Percentiles rank a stretch among this genome's conserved stretches.
Conservation (phyloP, 306 rosid species). For the Sechiopsis laciniata region DNA sequence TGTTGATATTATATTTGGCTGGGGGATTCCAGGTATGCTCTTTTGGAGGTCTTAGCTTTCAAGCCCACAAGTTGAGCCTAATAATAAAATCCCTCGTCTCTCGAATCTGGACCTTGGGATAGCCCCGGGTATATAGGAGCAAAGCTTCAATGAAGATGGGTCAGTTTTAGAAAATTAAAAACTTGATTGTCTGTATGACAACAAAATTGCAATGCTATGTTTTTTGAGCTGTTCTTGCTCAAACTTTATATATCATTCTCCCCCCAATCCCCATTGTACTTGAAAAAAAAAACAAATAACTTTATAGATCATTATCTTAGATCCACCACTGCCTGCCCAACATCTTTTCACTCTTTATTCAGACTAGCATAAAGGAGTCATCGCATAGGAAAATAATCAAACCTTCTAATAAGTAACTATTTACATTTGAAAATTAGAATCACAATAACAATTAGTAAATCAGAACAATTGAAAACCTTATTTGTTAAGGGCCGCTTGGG, state of each 20-base stretch:
- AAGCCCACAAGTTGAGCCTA: no score
- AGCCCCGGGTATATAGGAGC: no score
- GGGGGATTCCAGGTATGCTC: no score
- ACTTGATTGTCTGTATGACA: not conserved
- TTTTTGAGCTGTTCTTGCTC: not conserved
- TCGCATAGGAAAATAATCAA: not conserved
- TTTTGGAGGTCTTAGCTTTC: no score
- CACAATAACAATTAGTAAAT: no score
- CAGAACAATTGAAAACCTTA: conserved; percentile 53
- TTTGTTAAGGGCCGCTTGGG: conserved; percentile 82
- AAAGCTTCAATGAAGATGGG: no score
- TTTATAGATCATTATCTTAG: no score
- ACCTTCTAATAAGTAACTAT: not conserved
- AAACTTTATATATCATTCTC: not conserved
- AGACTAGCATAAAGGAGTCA: not conserved
- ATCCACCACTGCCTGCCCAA: not conserved
- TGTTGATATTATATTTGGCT: not conserved
- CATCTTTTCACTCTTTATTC: conserved; percentile 1
- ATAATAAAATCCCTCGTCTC: no score
- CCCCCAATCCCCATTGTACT: no score
- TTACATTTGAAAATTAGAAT: not conserved
- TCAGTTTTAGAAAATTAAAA: not conserved
- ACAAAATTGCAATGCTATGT: not conserved
- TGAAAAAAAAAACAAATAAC: no score
- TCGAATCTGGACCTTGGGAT: no score